Evolutionary conservation across 106 monocot species (phyloP), one percentile per base, ranked within the genome.

Genomic region (Platanthera zijinensis): DNA sequence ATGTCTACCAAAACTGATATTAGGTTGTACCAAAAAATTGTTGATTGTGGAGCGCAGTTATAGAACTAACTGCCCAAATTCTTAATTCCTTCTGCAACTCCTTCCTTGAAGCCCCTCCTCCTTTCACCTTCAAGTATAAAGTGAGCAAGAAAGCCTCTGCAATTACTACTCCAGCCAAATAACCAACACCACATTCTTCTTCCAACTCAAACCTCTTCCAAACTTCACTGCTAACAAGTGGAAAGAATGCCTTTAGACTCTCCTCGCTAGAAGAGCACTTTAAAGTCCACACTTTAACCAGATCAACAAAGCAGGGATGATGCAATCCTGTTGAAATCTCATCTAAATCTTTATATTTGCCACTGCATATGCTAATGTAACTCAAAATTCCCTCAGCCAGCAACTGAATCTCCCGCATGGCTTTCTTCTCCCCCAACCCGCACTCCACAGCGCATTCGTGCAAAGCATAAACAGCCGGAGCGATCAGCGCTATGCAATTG

Each of bases 341-440:
- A 32, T 78, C 61, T 1, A 64, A 66, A 8, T 72, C 71, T 14
- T 45, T 51, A 10, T 70, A 75, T 74, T 81, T 86, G 52, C 87
- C 81, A 32, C 91, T 78, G 64, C 91, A 97, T 76, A 97, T 91
- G 69, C 97, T 88, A 50, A 97, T 82, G 76, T 91, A 94, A 47
- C 97, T 85, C 14, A 89, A 50, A 17, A 91, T 57, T 7, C 81
- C 89, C 48, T 97, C 94, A 5, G 87, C 80, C 78, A 97, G 67
- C 32, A 50, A n/a, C 75, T 94, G 82, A 13, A 89, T 78, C 56
- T 96, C 93, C 72, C 79, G 85, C 73, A 11, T 25, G 70, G 18
- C 76, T 78, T 86, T 86, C 17, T 48, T 66, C 4, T 80, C 62
- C 32, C 78, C 54, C 61, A 85, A 76, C 57, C 77, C 81, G 15